phyloP scores from a whole-genome alignment of 116 monocot species.

The Zostera marina region DNA sequence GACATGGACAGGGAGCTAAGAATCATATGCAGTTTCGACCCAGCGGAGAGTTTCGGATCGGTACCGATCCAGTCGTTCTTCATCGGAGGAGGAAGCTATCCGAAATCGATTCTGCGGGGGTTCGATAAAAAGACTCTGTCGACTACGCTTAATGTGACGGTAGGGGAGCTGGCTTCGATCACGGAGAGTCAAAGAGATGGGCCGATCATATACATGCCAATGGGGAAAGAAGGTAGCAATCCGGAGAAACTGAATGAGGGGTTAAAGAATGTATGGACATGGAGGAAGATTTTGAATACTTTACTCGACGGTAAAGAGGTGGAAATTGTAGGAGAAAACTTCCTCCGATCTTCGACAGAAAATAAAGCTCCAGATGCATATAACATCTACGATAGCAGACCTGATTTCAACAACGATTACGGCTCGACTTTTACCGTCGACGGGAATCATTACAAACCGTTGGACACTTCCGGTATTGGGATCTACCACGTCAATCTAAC shows the following conservation, averaged over 20 bases:
- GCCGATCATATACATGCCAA: slow-evolving; percentile 25
- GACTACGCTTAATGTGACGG: slow-evolving; percentile 57
- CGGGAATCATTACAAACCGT: slow-evolving; percentile 40
- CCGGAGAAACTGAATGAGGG: not conserved
- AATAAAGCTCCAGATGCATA: slow-evolving; percentile 27
- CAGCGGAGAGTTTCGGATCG: slow-evolving; percentile 2
- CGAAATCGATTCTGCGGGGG: slow-evolving; percentile 46
- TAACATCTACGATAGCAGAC: slow-evolving; percentile 43
- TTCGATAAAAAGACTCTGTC: slow-evolving; percentile 37
- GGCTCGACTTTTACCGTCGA: slow-evolving; percentile 54
- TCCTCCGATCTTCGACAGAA: not conserved
- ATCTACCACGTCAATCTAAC: slow-evolving; percentile 63
- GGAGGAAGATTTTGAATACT: slow-evolving; percentile 19
- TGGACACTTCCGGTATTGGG: slow-evolving; percentile 37
- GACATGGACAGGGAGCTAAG: slow-evolving; percentile 39
- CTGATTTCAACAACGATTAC: slow-evolving; percentile 37
- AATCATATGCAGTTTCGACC: slow-evolving; percentile 53
- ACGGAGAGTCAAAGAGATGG: slow-evolving; percentile 17
- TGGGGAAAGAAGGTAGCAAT: not conserved
- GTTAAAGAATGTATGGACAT: slow-evolving; percentile 8
- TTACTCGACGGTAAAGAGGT: slow-evolving; percentile 13
- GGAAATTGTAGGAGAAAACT: not conserved
- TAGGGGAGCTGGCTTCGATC: slow-evolving; percentile 21
- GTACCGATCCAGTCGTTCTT: slow-evolving; percentile 36
- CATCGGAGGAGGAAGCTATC: slow-evolving; percentile 49